A percentile compares a stretch with the other conserved stretches of the same genome.
These are phyloP conservation scores for Colletotrichum spaethianum DNA, from an alignment of 2,329 filamentous ascomycete species.

Conservation along the genomic window DNA sequence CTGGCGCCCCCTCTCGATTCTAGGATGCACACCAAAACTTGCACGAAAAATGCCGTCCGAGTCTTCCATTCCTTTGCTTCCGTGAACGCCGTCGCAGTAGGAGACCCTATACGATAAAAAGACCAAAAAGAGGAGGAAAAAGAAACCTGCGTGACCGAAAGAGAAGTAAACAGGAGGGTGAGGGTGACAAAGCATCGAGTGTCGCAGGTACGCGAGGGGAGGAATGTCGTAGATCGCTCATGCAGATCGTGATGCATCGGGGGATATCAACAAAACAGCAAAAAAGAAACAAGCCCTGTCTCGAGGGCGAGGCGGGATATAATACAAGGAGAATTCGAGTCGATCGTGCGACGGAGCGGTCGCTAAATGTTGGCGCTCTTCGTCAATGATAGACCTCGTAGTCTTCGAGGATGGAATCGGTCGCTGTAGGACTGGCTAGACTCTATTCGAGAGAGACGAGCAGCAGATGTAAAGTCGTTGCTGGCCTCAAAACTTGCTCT, in stretches of 20 bases:
- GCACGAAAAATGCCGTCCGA: constrained; percentile 43
- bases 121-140: constrained; percentile 40
- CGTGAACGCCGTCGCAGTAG: constrained; percentile 41
- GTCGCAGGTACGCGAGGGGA: constrained; percentile 40
- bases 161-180: constrained; percentile 40
- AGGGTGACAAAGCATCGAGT: constrained; percentile 38
- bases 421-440: constrained; percentile 70
- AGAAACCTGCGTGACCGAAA: constrained; percentile 44
- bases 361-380: constrained; percentile 57
- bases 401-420: constrained; percentile 53
- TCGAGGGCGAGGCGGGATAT: constrained; percentile 42
- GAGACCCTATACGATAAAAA: constrained; percentile 33
- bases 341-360: constrained; percentile 2
- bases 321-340: constrained; percentile 45
- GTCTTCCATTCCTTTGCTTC: constrained; percentile 32
- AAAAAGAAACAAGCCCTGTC: constrained; percentile 45
- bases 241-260: constrained; percentile 63
- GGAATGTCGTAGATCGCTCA: constrained; percentile 61
- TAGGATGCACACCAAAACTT: constrained; percentile 46
- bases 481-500: constrained; percentile 88
- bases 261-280: constrained; percentile 53
- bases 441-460: constrained; percentile 87
- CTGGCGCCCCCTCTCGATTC: constrained; percentile 48
- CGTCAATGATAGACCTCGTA: constrained; percentile 60
- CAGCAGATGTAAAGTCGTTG: constrained; percentile 92